A percentile compares a stretch with the other conserved stretches of the same genome.
phyloP scores from a whole-genome alignment of 148 eudicot genomes.

The Vaccinium myrtillus region DNA sequence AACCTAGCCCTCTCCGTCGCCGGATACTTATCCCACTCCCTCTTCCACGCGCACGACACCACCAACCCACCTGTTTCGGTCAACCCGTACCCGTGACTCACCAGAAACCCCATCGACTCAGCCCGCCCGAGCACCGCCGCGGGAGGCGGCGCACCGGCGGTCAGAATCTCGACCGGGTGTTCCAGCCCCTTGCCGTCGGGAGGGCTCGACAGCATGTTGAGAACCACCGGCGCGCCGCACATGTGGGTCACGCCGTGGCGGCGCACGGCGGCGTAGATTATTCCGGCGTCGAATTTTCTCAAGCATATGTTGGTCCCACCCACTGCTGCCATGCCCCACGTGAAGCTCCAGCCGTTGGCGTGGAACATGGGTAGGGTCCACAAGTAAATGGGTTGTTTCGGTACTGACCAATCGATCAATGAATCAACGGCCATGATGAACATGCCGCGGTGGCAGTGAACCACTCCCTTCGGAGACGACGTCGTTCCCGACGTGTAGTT shows the following conservation, averaged over 20 bases:
- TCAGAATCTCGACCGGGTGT: constrained; percentile 26
- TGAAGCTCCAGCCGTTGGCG: constrained; percentile 60
- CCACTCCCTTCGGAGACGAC: constrained; percentile 59
- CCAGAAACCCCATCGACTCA: constrained; percentile 37
- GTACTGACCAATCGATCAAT: constrained; percentile 49
- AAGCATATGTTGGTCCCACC: constrained; percentile 60
- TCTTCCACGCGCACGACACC: constrained; percentile 46
- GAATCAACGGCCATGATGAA: constrained; percentile 43
- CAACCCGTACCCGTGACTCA: constrained; percentile 48
- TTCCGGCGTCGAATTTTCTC: constrained; percentile 38
- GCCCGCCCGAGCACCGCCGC: constrained; percentile 36
- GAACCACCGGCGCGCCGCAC: constrained; percentile 74
- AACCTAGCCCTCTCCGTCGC: constrained; percentile 37
- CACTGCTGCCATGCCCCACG: constrained; percentile 64
- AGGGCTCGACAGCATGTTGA: constrained; percentile 49
- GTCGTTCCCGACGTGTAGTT: constrained; percentile 69
- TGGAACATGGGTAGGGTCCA: constrained; percentile 77
- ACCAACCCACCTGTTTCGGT: constrained; percentile 38
- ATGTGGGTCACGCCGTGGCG: constrained; percentile 58
- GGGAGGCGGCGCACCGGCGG: constrained; percentile 55
- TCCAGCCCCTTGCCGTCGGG: constrained; percentile 15
- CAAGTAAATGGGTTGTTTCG: constrained; percentile 46
- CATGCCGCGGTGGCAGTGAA: constrained; percentile 46
- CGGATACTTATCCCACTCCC: constrained; percentile 34
- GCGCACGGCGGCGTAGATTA: constrained; percentile 31